Evolutionary conservation across 1,284 basidiomycete species (phyloP).

Genomic region (Erythrobasidium hasegawianum): DNA sequence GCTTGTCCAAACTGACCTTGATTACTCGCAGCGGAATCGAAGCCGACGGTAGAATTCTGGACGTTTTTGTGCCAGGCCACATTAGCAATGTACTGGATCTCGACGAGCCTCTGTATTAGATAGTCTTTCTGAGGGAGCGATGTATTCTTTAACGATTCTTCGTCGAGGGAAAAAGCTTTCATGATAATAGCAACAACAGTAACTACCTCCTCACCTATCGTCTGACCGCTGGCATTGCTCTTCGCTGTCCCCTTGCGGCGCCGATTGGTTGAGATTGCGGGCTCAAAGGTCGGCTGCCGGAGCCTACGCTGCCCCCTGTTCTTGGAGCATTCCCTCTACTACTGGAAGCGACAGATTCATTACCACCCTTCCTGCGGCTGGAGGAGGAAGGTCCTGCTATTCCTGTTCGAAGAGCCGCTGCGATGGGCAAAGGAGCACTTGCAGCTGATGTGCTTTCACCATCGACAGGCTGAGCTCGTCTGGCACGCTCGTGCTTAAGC

Average conservation of each 20-base stretch:
- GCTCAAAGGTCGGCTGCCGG: conserved; percentile 11
- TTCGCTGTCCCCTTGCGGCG: not conserved
- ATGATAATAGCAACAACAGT: not conserved
- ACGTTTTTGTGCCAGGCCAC: not conserved
- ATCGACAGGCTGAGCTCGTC: conserved; percentile 22
- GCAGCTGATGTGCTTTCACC: conserved; percentile 14
- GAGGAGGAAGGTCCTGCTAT: not conserved
- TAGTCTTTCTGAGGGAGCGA: not conserved
- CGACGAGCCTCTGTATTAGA: not conserved
- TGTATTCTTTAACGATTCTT: not conserved
- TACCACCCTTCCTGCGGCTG: not conserved
- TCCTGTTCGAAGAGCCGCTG: not conserved
- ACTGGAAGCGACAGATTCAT: not conserved
- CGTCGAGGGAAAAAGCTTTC: too few relatives aligned
- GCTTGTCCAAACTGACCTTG: not conserved
- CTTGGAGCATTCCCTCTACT: not conserved
- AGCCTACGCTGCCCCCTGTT: conserved; percentile 7
- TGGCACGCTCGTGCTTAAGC: conserved; percentile 36
- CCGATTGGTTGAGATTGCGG: conserved; percentile 4
- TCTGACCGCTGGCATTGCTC: not conserved
- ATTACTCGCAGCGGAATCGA: not conserved
- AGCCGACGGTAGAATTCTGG: not conserved
- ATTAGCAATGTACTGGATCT: not conserved
- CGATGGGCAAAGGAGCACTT: not conserved
- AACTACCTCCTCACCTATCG: not conserved